A percentile compares a stretch with the other conserved stretches of the same genome.
Evolutionary conservation across 2,329 filamentous ascomycete genomes (phyloP).

Genomic region (Ophiocordyceps polyrhachis-furcata): DNA sequence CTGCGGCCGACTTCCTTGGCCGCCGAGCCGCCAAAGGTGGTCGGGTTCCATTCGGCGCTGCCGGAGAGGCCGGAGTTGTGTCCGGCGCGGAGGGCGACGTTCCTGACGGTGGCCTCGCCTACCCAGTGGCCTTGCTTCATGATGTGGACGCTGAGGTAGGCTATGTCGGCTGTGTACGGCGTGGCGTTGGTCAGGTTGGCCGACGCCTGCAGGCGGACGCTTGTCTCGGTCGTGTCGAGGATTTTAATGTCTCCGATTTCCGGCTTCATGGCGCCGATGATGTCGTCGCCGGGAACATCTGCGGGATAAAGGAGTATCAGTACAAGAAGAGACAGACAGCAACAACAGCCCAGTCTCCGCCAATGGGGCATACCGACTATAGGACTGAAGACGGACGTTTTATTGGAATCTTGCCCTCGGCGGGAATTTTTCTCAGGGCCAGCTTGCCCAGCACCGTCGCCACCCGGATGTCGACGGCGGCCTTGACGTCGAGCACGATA

Average conservation of each 20-base stretch:
- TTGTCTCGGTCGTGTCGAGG: conserved; percentile 50
- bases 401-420: conserved; percentile 69
- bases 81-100: conserved; percentile 47
- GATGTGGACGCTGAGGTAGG: conserved; percentile 60
- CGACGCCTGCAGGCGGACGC: conserved; percentile 49
- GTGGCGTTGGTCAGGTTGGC: conserved; percentile 87
- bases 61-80: conserved; percentile 53
- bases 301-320: conserved; percentile 1
- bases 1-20: conserved; percentile 47
- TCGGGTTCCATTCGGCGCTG: conserved; percentile 57
- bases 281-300: conserved; percentile 42
- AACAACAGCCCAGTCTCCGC: not conserved
- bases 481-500: conserved; percentile 56
- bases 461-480: conserved; percentile 67
- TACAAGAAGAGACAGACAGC: not conserved
- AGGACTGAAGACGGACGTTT: conserved; percentile 58
- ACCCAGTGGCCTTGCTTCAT: conserved; percentile 54
- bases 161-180: conserved; percentile 64
- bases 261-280: conserved; percentile 31
- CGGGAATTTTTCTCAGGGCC: conserved; percentile 67
- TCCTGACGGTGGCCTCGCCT: conserved; percentile 50
- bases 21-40: conserved; percentile 35
- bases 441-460: conserved; percentile 67
- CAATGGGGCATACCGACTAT: conserved; percentile 10
- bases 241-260: conserved; percentile 55